Evolutionary conservation across 2,329 filamentous ascomycete genomes (phyloP).

Genomic region (Trichoderma asperellum): DNA sequence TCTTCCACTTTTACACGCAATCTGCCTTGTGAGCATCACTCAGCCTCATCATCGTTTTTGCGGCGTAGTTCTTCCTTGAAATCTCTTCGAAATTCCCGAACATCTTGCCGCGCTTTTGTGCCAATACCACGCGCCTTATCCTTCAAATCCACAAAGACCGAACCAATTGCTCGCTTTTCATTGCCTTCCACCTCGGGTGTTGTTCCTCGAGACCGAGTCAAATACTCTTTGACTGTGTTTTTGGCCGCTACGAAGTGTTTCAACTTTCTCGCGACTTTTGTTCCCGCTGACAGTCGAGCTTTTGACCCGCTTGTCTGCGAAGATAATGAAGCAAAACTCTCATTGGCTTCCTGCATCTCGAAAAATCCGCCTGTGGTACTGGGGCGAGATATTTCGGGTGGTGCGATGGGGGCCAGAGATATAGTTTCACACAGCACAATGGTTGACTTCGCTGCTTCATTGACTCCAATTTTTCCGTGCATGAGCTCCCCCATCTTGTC

Average conservation of each 20-base stretch:
- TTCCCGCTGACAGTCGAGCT: background rate
- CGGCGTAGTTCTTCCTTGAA: slow-evolving; percentile 14
- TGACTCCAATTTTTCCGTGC: background rate
- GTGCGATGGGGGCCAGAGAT: background rate
- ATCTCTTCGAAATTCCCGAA: slow-evolving; percentile 8
- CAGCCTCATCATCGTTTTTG: background rate
- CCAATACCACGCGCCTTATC: slow-evolving; percentile 8
- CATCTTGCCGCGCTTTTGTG: slow-evolving; percentile 13
- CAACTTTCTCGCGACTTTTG: slow-evolving; percentile 13
- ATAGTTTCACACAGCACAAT: background rate
- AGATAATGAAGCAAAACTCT: background rate
- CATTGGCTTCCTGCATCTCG: background rate
- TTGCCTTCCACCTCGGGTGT: background rate
- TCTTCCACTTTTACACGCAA: background rate
- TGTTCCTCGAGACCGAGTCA: background rate
- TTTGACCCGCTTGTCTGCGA: background rate
- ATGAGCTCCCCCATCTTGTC: background rate
- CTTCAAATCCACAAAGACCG: background rate
- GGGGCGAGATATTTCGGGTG: background rate
- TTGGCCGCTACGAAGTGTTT: slow-evolving; percentile 3
- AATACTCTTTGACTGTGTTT: background rate
- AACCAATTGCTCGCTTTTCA: background rate
- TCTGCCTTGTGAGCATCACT: background rate
- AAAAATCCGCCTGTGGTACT: background rate
- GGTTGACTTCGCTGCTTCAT: background rate